Evolutionary conservation across 1,284 basidiomycete species (phyloP).

Genomic region (Leccinum fallax): DNA sequence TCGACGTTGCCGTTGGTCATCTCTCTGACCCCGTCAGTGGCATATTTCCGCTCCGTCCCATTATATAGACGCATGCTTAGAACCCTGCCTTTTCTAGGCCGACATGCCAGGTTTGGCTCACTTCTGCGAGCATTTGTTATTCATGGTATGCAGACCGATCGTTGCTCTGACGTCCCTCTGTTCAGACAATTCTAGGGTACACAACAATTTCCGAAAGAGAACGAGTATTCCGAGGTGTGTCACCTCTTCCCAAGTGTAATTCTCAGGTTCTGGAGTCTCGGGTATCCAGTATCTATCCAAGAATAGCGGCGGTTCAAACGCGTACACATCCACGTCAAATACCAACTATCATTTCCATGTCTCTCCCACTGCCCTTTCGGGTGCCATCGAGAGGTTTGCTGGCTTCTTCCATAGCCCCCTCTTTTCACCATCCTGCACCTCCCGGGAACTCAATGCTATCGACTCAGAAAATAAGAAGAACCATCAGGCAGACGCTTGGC

Average conservation of each 20-base stretch:
- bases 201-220: slow-evolving; percentile 85
- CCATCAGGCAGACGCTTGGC: slow-evolving; percentile 92
- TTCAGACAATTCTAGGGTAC: slow-evolving; percentile 57
- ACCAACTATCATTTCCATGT: slow-evolving; percentile 97
- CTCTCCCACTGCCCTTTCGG: slow-evolving; percentile 80
- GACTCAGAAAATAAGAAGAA: slow-evolving; percentile 99
- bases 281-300: slow-evolving; percentile 75
- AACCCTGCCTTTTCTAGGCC: slow-evolving; percentile 44
- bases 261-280: not conserved
- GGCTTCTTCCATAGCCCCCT: slow-evolving; percentile 95
- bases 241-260: not conserved
- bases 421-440: slow-evolving; percentile 89
- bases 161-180: slow-evolving; percentile 1
- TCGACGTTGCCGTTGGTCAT: slow-evolving; percentile 96
- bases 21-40: slow-evolving; percentile 85
- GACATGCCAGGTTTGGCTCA: slow-evolving; percentile 90
- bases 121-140: slow-evolving; percentile 95
- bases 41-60: not conserved
- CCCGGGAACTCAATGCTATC: slow-evolving; percentile 95
- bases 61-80: not conserved
- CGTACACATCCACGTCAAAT: slow-evolving; percentile 91
- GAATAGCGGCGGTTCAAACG: slow-evolving; percentile 92
- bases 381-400: slow-evolving; percentile 89
- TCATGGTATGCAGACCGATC: slow-evolving; percentile 68
- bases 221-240: slow-evolving; percentile 84